A percentile compares a stretch with the other conserved stretches of the same genome.
These are phyloP conservation scores for Nyssa sinensis DNA, from an alignment of 148 eudicot genomes.

Conservation along the genomic window DNA sequence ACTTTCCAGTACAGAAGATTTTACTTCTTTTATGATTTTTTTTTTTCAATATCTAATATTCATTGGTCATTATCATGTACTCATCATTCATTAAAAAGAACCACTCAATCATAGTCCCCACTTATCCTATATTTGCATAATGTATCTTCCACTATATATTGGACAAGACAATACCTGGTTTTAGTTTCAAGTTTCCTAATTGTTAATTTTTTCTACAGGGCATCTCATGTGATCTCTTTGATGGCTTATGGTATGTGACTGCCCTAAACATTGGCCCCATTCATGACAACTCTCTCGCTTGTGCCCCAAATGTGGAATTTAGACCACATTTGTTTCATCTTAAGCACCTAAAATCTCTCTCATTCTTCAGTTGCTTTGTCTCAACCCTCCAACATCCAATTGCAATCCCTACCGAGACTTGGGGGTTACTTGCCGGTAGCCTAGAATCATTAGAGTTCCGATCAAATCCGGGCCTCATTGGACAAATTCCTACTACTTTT, in stretches of 20 bases:
- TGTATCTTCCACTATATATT: no score
- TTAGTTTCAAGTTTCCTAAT: no score
- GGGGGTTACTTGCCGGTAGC: conserved; percentile 47
- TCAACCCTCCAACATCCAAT: conserved; percentile 30
- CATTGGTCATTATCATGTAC: no score
- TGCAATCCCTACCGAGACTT: conserved; percentile 46
- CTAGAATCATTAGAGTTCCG: conserved; percentile 75
- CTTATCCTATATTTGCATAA: no score
- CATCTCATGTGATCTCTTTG: conserved; percentile 78
- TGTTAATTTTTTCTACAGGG: conserved; percentile 51
- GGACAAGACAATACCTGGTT: no score
- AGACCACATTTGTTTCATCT: conserved; percentile 58
- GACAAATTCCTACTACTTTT: conserved; percentile 50
- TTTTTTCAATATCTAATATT: not conserved
- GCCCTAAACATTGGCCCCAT: conserved; percentile 70
- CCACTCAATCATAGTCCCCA: no score
- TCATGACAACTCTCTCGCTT: conserved; percentile 77
- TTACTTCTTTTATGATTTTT: not conserved
- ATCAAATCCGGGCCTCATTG: conserved; percentile 68
- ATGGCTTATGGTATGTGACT: conserved; percentile 86
- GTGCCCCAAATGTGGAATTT: conserved; percentile 52
- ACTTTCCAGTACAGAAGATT: no score
- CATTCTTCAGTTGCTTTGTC: conserved; percentile 66
- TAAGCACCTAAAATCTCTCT: conserved; percentile 62
- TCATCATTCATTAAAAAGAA: no score